A percentile compares a stretch with the other conserved stretches of the same genome.
These are phyloP conservation scores for Zygosaccharomyces sapae DNA, from an alignment of 1,139 yeast genomes.

Conservation along the genomic window DNA sequence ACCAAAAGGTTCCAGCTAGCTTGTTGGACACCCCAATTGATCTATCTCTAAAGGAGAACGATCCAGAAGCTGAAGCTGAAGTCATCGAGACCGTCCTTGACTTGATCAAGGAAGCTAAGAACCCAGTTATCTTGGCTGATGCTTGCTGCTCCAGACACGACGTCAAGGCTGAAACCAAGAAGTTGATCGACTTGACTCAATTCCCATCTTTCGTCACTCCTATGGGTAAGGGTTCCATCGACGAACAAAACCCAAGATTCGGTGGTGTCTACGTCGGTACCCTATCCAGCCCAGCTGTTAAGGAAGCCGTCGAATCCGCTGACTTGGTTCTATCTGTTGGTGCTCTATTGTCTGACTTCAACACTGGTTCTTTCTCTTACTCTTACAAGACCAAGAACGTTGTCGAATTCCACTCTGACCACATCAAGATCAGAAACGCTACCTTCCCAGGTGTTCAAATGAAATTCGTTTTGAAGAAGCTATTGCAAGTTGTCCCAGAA, in stretches of 20 bases:
- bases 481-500: constrained; percentile 41
- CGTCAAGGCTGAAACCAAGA: constrained; percentile 56
- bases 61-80: constrained; percentile 68
- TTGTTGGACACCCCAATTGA: constrained; percentile 62
- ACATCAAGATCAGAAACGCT: constrained; percentile 72
- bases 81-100: constrained; percentile 55
- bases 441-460: constrained; percentile 74
- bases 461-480: constrained; percentile 59
- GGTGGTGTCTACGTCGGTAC: constrained; percentile 88
- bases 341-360: constrained; percentile 80
- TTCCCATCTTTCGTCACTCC: constrained; percentile 86
- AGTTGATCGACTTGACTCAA: constrained; percentile 63
- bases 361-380: constrained; percentile 85
- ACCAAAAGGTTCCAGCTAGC: constrained; percentile 52
- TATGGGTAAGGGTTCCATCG: constrained; percentile 81
- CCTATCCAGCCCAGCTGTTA: constrained; percentile 69
- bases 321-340: constrained; percentile 78
- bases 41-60: constrained; percentile 57
- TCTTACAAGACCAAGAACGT: constrained; percentile 74
- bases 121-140: constrained; percentile 76
- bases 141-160: constrained; percentile 83
- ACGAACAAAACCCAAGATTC: constrained; percentile 69
- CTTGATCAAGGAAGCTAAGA: constrained; percentile 53
- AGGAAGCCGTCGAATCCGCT: constrained; percentile 68
- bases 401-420: constrained; percentile 86